These are phyloP conservation scores for Mortierella sp. DNA, from an alignment of 371 early-diverging fungal genomes.

Conservation along the genomic window DNA sequence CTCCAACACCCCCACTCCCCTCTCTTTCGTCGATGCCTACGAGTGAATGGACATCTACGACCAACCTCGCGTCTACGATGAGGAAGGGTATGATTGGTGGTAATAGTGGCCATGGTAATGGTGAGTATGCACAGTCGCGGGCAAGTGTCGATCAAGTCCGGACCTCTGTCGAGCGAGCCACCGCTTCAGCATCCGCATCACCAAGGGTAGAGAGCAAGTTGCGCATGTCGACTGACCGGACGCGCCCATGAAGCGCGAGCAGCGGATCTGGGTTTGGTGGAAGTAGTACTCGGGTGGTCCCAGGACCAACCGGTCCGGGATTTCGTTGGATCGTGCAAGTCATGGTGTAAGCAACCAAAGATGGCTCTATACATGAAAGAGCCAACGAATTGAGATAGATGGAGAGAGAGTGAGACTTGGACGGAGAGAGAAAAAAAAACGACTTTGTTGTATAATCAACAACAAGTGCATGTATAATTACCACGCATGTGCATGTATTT, in stretches of 20 bases:
- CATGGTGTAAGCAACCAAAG: too few relatives aligned
- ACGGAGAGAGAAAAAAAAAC: background rate
- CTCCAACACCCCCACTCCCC: background rate
- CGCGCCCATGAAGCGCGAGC: background rate
- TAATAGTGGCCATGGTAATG: too few relatives aligned
- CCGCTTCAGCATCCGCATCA: background rate
- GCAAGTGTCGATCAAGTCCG: constrained; percentile 5
- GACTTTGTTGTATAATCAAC: background rate
- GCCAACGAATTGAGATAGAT: background rate
- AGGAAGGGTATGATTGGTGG: background rate
- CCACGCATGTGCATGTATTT: background rate
- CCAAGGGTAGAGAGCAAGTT: background rate
- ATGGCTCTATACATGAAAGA: too few relatives aligned
- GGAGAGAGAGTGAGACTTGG: background rate
- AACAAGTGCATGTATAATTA: background rate
- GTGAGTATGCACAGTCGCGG: background rate
- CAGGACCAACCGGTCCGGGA: background rate
- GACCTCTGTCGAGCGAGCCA: constrained; percentile 9
- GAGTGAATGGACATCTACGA: background rate
- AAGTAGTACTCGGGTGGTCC: background rate
- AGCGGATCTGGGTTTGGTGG: background rate
- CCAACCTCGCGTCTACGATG: background rate
- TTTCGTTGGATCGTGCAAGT: background rate
- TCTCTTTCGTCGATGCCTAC: background rate
- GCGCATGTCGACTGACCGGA: background rate